A percentile compares a stretch with the other conserved stretches of the same genome.
These are phyloP conservation scores for Ceratocystis variospora DNA, from an alignment of 2,329 filamentous ascomycete species.

Conservation along the genomic window DNA sequence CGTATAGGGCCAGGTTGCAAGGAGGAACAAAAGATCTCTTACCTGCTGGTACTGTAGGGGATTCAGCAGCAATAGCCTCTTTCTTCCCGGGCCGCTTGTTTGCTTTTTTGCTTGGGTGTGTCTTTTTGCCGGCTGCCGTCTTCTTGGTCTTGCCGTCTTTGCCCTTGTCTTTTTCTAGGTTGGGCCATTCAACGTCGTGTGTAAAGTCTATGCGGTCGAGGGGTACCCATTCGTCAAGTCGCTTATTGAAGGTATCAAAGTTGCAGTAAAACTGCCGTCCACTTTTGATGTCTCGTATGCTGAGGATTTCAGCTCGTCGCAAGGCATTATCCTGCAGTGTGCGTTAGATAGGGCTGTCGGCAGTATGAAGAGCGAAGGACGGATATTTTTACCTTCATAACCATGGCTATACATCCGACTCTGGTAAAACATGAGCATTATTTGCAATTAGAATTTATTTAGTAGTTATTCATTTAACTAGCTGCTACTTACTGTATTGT, in stretches of 20 bases:
- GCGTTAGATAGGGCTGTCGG: background rate
- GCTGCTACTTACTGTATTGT: slow-evolving; percentile 53
- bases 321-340: slow-evolving; percentile 52
- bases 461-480: background rate
- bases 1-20: background rate
- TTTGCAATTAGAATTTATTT: background rate
- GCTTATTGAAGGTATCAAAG: slow-evolving; percentile 96
- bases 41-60: slow-evolving; percentile 30
- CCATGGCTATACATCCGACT: slow-evolving; percentile 47
- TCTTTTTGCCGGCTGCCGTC: slow-evolving; percentile 43
- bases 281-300: slow-evolving; percentile 79
- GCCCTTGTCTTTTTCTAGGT: slow-evolving; percentile 67
- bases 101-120: slow-evolving; percentile 42
- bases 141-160: slow-evolving; percentile 69
- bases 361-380: background rate
- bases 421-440: slow-evolving; percentile 22
- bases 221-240: slow-evolving; percentile 71
- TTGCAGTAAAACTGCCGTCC: slow-evolving; percentile 88
- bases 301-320: slow-evolving; percentile 91
- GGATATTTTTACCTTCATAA: slow-evolving; percentile 32
- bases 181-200: slow-evolving; percentile 92
- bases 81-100: slow-evolving; percentile 43
- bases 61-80: slow-evolving; percentile 38
- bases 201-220: slow-evolving; percentile 69
- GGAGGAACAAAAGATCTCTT: background rate